These are phyloP conservation scores for Microthlaspi erraticum DNA, from an alignment of 345 rosid genomes.

Conservation along the genomic window DNA sequence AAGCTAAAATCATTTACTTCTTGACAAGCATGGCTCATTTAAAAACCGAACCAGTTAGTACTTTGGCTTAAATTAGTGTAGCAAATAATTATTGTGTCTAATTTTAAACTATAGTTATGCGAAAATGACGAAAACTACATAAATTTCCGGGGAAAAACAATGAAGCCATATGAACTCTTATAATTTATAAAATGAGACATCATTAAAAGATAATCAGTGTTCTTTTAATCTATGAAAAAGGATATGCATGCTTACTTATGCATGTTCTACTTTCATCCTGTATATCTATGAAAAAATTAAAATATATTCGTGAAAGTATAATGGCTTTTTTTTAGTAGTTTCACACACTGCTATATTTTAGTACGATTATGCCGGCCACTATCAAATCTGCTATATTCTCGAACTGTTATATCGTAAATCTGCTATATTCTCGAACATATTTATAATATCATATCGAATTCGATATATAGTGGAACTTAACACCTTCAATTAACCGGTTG, in stretches of 20 bases:
- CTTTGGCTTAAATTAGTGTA: slow-evolving; percentile 6
- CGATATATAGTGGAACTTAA: background rate
- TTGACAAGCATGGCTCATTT: slow-evolving; percentile 43
- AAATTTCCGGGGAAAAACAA: background rate
- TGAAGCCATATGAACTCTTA: slow-evolving; percentile 9
- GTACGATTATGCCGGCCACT: too few species aligned
- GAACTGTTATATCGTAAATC: too few species aligned
- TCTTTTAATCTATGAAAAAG: background rate
- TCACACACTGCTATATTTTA: background rate
- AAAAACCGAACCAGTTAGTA: slow-evolving; percentile 17
- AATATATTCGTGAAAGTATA: background rate
- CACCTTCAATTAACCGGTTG: background rate
- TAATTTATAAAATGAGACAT: background rate
- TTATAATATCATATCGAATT: too few species aligned
- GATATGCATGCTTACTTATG: background rate
- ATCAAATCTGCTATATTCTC: too few species aligned
- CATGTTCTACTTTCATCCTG: background rate
- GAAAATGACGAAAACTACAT: background rate
- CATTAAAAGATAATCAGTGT: background rate
- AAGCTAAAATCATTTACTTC: slow-evolving; percentile 38
- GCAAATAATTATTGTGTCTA: background rate
- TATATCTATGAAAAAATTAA: background rate
- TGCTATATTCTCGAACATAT: too few species aligned
- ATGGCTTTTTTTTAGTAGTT: background rate
- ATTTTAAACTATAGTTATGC: background rate